Evolutionary conservation across 257 asterid genomes (phyloP).

Genomic region (Solanum pennellii): DNA sequence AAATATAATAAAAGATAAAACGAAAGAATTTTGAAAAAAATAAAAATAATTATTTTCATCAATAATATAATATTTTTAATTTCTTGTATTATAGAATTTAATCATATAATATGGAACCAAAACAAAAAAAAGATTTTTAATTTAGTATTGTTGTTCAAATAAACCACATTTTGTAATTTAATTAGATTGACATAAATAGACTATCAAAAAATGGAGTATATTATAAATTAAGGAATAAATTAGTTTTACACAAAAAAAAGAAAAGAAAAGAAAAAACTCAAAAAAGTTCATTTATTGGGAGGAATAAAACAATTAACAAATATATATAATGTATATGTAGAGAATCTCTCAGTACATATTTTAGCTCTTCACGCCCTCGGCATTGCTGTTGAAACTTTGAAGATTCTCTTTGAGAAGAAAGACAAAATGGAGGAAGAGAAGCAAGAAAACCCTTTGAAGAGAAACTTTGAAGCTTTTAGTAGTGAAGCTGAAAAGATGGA

Average conservation of each 20-base stretch:
- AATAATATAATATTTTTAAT: background rate
- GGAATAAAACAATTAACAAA: background rate
- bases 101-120: background rate
- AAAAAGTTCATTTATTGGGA: background rate
- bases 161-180: background rate
- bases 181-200: background rate
- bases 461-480: constrained; percentile 15
- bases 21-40: background rate
- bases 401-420: background rate
- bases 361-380: background rate
- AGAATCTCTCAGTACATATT: background rate
- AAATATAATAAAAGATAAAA: background rate
- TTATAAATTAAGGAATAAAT: background rate
- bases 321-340: background rate
- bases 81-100: background rate
- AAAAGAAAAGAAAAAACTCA: background rate
- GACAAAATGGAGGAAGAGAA: background rate
- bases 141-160: background rate
- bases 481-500: constrained; percentile 18
- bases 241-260: background rate
- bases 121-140: no score
- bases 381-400: background rate
- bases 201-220: background rate
- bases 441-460: constrained; percentile 22
- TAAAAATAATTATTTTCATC: background rate